A percentile compares a stretch with the other conserved stretches of the same genome.
Conservation (phyloP, 1,284 basidiomycete genomes). For the Leccinum ponderosum region DNA sequence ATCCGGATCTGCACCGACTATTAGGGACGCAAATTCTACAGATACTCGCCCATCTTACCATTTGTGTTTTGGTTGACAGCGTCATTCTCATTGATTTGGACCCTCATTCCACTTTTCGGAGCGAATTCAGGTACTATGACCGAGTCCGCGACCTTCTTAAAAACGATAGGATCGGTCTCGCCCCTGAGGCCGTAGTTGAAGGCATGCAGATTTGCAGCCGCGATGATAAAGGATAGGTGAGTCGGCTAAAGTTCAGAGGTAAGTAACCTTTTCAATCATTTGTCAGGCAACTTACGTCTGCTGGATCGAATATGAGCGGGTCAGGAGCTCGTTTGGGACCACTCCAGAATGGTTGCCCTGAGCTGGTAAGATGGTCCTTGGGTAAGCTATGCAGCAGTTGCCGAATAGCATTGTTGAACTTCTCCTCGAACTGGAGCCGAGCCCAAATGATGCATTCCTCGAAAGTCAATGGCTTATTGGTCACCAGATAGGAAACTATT, state of each 20-base stretch:
- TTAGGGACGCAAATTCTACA: conserved; percentile 7
- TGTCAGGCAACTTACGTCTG: conserved; percentile 63
- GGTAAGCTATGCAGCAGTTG: conserved; percentile 95
- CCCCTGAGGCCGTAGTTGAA: conserved; percentile 98
- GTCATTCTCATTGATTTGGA: conserved; percentile 96
- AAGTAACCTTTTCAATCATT: conserved; percentile 1
- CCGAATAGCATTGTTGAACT: conserved; percentile 92
- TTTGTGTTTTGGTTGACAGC: conserved; percentile 60
- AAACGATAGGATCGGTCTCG: conserved; percentile 76
- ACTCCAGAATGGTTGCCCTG: conserved; percentile 95
- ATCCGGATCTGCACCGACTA: conserved; percentile 42
- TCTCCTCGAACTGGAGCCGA: conserved; percentile 92
- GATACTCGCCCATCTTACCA: conserved; percentile 33
- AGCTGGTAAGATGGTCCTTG: conserved; percentile 87
- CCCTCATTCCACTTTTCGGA: conserved; percentile 90
- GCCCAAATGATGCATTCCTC: conserved; percentile 99
- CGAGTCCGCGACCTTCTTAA: conserved; percentile 85
- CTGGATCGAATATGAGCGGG: conserved; percentile 83
- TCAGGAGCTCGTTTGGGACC: conserved; percentile 99
- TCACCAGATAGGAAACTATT: conserved; percentile 89
- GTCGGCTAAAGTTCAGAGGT: conserved; percentile 54
- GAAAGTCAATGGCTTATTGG: conserved; percentile 91
- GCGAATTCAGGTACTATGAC: conserved; percentile 92
- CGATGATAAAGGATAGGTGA: conserved; percentile 89
- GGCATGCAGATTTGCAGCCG: conserved; percentile 96